These are phyloP conservation scores for Trypanosoma brucei DNA, from an alignment of 208 protist species.

Conservation along the genomic window DNA sequence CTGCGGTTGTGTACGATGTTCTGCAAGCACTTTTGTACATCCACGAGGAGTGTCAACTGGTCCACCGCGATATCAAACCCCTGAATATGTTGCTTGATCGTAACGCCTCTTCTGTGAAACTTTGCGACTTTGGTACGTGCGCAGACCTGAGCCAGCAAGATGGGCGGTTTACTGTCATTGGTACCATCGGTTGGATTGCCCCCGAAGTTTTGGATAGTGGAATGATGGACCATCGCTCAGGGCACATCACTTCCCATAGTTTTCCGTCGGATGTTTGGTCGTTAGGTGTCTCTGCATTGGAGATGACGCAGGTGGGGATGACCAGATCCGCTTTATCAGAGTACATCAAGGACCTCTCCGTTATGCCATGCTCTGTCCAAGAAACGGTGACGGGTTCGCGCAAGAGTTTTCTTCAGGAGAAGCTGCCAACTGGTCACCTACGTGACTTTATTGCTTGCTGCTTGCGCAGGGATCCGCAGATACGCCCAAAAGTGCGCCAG, in stretches of 20 bases:
- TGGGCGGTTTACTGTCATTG: slow-evolving; percentile 34
- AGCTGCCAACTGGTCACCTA: slow-evolving; percentile 12
- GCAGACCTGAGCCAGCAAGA: slow-evolving; percentile 29
- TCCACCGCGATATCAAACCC: slow-evolving; percentile 61
- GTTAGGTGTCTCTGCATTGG: slow-evolving; percentile 41
- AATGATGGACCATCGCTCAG: slow-evolving; percentile 35
- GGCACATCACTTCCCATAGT: slow-evolving; percentile 21
- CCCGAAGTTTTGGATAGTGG: slow-evolving; percentile 46
- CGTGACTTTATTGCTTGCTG: slow-evolving; percentile 38
- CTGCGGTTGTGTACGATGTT: slow-evolving; percentile 43
- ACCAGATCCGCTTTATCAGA: slow-evolving; percentile 16
- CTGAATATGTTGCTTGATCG: slow-evolving; percentile 52
- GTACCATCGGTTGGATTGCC: slow-evolving; percentile 52
- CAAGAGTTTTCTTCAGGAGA: slow-evolving; percentile 19
- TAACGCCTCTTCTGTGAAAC: slow-evolving; percentile 25
- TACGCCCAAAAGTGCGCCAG: slow-evolving; percentile 19
- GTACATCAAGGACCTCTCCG: slow-evolving; percentile 28
- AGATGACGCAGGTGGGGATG: slow-evolving; percentile 28
- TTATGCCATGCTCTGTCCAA: slow-evolving; percentile 21
- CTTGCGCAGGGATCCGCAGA: slow-evolving; percentile 21
- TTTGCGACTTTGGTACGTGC: slow-evolving; percentile 68
- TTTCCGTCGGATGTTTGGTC: slow-evolving; percentile 54
- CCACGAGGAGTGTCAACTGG: slow-evolving; percentile 44
- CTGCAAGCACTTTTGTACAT: slow-evolving; percentile 63
- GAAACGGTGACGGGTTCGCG: slow-evolving; percentile 8